A percentile compares a stretch with the other conserved stretches of the same genome.
Evolutionary conservation across 257 asterid genomes (phyloP).

Genomic region (Salvia miltiorrhiza): DNA sequence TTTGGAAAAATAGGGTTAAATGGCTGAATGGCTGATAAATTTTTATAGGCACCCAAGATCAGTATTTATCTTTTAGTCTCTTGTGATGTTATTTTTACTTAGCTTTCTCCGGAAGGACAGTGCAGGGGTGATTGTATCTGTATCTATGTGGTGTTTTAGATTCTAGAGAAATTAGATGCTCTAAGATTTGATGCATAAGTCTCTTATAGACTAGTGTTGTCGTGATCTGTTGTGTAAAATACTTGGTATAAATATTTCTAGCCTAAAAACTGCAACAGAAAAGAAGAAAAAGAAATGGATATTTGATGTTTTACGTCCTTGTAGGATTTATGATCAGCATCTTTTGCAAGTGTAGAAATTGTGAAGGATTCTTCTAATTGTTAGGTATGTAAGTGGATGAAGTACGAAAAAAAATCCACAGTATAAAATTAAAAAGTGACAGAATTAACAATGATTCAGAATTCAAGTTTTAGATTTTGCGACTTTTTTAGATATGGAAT

Average conservation of each 20-base stretch:
- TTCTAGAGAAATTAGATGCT: neutral
- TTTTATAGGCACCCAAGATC: neutral
- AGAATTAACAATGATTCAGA: neutral
- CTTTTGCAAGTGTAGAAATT: neutral
- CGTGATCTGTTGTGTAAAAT: neutral
- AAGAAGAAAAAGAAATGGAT: neutral
- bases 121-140: neutral
- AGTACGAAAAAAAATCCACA: neutral
- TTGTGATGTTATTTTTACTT: neutral
- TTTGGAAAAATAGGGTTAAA: slow-evolving; percentile 10
- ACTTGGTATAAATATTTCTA: neutral
- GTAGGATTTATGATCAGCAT: neutral
- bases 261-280: neutral
- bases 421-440: neutral
- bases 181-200: neutral
- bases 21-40: neutral
- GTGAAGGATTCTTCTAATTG: neutral
- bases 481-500: slow-evolving; percentile 3
- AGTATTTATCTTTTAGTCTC: neutral
- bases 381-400: neutral
- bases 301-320: neutral
- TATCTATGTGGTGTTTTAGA: neutral
- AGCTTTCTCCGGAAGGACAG: neutral
- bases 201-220: neutral
- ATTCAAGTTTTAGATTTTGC: neutral